Percentiles rank a stretch among this genome's conserved stretches.
Evolutionary conservation across 371 early-diverging fungal species (phyloP).

Genomic region (Actinomucor elegans): DNA sequence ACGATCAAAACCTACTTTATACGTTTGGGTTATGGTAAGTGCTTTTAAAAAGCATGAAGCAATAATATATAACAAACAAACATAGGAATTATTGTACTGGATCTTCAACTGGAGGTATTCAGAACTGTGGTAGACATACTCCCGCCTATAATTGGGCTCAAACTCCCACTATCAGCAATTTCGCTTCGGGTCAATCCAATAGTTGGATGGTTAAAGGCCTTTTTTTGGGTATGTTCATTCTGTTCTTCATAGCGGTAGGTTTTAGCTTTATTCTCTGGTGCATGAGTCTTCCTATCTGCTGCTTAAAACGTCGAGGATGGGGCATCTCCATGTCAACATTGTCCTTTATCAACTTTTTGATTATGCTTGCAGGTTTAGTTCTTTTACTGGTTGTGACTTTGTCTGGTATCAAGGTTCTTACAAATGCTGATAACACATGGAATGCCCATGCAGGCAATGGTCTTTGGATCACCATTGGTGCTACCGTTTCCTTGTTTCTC

Average conservation of each 20-base stretch:
- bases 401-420: slow-evolving; percentile 17
- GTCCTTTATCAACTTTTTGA: slow-evolving; percentile 31
- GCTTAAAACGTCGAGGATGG: slow-evolving; percentile 18
- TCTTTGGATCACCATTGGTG: slow-evolving; percentile 38
- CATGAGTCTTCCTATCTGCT: slow-evolving; percentile 32
- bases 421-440: slow-evolving; percentile 16
- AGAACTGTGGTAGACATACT: slow-evolving; percentile 10
- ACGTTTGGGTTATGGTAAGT: not conserved
- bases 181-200: slow-evolving; percentile 10
- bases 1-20: not conserved
- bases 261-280: slow-evolving; percentile 39
- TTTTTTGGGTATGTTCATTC: slow-evolving; percentile 37
- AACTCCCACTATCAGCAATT: slow-evolving; percentile 28
- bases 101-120: slow-evolving; percentile 4
- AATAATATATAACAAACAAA: not conserved
- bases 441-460: slow-evolving; percentile 30
- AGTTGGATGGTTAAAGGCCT: slow-evolving; percentile 11
- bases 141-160: slow-evolving; percentile 43
- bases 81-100: slow-evolving; percentile 33
- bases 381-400: slow-evolving; percentile 25
- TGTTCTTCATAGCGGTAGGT: slow-evolving; percentile 32
- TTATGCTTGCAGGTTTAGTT: slow-evolving; percentile 30
- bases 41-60: not conserved
- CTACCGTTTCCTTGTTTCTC: slow-evolving; percentile 17
- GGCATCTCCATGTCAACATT: slow-evolving; percentile 28